phyloP scores from a whole-genome alignment of 2,329 filamentous ascomycete genomes.

The Colletotrichum musicola region DNA sequence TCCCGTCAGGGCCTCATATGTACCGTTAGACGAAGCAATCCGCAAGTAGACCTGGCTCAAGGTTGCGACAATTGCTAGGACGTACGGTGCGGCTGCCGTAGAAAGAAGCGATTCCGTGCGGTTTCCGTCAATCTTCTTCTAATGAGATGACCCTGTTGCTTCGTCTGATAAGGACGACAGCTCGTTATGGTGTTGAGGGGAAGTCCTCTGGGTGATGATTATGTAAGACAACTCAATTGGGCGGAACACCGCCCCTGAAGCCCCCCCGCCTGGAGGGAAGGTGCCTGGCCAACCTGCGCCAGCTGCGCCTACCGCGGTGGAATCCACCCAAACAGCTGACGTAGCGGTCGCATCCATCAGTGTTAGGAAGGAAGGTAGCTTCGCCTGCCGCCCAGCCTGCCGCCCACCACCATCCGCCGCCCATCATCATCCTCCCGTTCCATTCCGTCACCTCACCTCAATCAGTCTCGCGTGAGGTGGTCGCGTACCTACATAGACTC shows the following conservation, averaged over 20 bases:
- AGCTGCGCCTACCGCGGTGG: constrained; percentile 4
- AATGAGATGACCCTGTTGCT: too few species aligned
- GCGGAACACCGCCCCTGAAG: too few species aligned
- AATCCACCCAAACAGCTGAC: constrained; percentile 31
- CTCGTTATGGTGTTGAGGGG: too few species aligned
- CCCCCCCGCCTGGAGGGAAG: too few species aligned
- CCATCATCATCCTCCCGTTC: neutral
- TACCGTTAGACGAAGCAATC: neutral
- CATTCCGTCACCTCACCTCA: constrained; percentile 6
- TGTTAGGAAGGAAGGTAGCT: neutral
- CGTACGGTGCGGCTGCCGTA: neutral
- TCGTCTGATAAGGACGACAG: too few species aligned
- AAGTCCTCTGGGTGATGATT: too few species aligned
- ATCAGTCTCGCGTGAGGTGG: neutral
- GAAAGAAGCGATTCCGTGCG: neutral
- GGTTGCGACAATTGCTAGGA: constrained; percentile 40
- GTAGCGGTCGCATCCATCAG: constrained; percentile 15
- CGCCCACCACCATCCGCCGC: too few species aligned
- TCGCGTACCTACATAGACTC: neutral
- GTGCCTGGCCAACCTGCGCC: too few species aligned
- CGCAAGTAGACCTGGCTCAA: constrained; percentile 53
- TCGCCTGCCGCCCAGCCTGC: neutral
- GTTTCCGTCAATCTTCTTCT: too few species aligned
- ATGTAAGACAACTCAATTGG: too few species aligned
- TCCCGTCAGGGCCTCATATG: constrained; percentile 46